Evolutionary conservation across 352 stramenopile genomes (phyloP).

Genomic region (Phytophthora litchii): DNA sequence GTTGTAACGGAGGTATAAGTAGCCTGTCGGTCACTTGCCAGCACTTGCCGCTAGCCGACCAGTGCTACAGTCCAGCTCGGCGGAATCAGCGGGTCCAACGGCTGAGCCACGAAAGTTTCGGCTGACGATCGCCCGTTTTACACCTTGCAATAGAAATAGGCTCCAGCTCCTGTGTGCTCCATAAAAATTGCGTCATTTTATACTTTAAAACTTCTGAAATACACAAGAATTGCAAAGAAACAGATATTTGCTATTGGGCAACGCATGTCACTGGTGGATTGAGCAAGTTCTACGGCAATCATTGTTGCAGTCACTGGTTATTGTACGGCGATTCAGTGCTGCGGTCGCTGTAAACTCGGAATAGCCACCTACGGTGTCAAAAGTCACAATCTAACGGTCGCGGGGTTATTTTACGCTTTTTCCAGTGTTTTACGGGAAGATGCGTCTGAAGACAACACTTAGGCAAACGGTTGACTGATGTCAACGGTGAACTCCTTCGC

Average conservation of each 20-base stretch:
- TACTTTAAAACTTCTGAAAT: not conserved
- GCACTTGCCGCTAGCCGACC: not conserved
- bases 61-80: not conserved
- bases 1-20: not conserved
- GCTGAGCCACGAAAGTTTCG: constrained; percentile 2
- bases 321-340: too few relatives aligned
- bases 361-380: too few relatives aligned
- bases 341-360: not conserved
- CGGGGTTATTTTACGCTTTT: not conserved
- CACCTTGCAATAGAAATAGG: constrained; percentile 1
- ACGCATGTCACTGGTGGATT: not conserved
- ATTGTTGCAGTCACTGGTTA: too few relatives aligned
- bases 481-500: not conserved
- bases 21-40: not conserved
- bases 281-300: too few relatives aligned
- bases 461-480: not conserved
- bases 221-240: not conserved
- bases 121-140: constrained; percentile 7
- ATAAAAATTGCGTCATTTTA: not conserved
- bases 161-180: not conserved
- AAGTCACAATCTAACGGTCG: not conserved
- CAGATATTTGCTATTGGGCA: not conserved
- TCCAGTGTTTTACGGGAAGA: not conserved
- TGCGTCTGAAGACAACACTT: not conserved
- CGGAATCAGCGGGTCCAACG: constrained; percentile 1